Conservation (phyloP, 2,329 filamentous ascomycete genomes). For the Onygenales sp. region DNA sequence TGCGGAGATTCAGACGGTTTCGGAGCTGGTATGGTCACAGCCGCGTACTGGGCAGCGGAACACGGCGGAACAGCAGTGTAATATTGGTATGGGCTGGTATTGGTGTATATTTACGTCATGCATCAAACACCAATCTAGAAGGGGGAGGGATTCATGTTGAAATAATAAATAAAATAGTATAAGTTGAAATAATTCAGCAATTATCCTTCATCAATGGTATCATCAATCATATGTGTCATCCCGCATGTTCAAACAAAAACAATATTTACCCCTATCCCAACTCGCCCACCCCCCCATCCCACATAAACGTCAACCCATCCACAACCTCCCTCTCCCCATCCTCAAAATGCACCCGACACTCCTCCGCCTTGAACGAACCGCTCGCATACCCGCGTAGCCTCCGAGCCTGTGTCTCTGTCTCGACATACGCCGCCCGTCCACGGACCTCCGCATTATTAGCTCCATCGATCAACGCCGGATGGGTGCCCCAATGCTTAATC, state of each 20-base stretch:
- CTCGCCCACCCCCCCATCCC: not conserved
- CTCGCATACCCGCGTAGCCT: slow-evolving; percentile 2
- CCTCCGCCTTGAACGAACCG: not conserved
- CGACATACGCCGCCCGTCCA: slow-evolving; percentile 4
- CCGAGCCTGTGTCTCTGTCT: slow-evolving; percentile 2
- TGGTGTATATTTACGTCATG: no score
- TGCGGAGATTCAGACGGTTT: no score
- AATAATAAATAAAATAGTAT: no score
- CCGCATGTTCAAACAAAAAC: not conserved
- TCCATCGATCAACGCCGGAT: slow-evolving; percentile 6
- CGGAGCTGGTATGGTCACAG: no score
- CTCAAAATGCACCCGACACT: slow-evolving; percentile 1
- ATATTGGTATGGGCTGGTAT: no score
- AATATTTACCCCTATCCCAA: not conserved
- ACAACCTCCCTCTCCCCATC: not conserved
- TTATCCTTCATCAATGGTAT: no score
- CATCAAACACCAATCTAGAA: no score
- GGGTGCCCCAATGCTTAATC: slow-evolving; percentile 4
- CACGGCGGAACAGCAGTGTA: no score
- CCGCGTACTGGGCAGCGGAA: no score
- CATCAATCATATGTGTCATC: not conserved
- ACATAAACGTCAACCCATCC: slow-evolving; percentile 3
- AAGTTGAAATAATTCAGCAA: no score
- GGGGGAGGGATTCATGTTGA: no score
- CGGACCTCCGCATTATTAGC: not conserved